Evolutionary conservation across 805 yeast species (phyloP).

Genomic region (Myxozyma sirexii): DNA sequence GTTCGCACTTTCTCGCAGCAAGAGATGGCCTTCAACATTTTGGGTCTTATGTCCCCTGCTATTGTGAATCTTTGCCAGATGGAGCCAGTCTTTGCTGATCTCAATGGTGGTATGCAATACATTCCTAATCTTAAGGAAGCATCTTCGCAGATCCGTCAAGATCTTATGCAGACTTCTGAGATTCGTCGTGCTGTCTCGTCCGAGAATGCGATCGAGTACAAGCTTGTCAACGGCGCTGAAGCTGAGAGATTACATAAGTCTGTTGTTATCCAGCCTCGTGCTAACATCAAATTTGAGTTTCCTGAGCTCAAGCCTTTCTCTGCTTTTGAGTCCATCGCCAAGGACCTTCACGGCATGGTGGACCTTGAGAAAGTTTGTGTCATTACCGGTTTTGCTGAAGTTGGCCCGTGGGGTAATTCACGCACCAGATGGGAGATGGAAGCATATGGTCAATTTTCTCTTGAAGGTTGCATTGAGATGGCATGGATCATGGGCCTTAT

Average conservation of each 20-base stretch:
- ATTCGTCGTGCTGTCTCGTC: slow-evolving; percentile 93
- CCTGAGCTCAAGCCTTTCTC: slow-evolving; percentile 80
- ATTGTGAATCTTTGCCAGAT: slow-evolving; percentile 85
- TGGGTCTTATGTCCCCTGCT: slow-evolving; percentile 89
- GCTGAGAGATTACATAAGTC: slow-evolving; percentile 84
- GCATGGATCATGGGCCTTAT: slow-evolving; percentile 99
- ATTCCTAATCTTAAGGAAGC: slow-evolving; percentile 88
- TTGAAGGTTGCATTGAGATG: slow-evolving; percentile 98
- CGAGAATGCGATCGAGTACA: slow-evolving; percentile 87
- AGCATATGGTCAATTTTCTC: slow-evolving; percentile 87
- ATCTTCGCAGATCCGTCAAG: slow-evolving; percentile 74
- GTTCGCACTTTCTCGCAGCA: slow-evolving; percentile 98
- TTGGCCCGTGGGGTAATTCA: slow-evolving; percentile 99
- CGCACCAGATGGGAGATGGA: slow-evolving; percentile 99
- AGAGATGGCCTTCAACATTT: slow-evolving; percentile 98
- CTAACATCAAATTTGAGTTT: slow-evolving; percentile 92
- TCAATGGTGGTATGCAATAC: slow-evolving; percentile 98
- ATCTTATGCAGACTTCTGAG: slow-evolving; percentile 79
- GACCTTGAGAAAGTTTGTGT: slow-evolving; percentile 92
- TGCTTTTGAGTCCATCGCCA: slow-evolving; percentile 50
- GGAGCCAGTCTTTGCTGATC: slow-evolving; percentile 94
- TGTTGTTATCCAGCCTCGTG: slow-evolving; percentile 84
- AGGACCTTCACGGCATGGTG: slow-evolving; percentile 80
- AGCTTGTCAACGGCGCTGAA: slow-evolving; percentile 79
- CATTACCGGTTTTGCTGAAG: slow-evolving; percentile 97